These are phyloP conservation scores for Cystobasidium onofrii DNA, from an alignment of 768 basidiomycete genomes.

Conservation along the genomic window DNA sequence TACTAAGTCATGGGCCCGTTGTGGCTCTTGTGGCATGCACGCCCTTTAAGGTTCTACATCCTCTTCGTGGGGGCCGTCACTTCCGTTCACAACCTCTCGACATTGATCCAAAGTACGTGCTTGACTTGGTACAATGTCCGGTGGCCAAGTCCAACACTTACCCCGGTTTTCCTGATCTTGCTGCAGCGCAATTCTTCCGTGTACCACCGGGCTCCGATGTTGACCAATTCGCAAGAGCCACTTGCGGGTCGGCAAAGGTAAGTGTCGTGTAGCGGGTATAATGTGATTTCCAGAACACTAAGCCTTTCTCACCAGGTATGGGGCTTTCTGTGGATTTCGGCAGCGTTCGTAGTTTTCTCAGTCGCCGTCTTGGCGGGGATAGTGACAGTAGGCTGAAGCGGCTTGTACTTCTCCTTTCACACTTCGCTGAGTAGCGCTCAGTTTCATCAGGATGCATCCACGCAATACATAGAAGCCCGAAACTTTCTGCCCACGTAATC, in stretches of 20 bases:
- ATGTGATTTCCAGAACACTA: background rate
- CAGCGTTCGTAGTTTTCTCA: background rate
- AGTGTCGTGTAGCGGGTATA: background rate
- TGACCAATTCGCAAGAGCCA: background rate
- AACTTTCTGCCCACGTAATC: constrained; percentile 12
- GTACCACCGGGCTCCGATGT: background rate
- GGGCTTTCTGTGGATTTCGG: constrained; percentile 3
- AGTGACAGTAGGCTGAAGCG: background rate
- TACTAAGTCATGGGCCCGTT: constrained; percentile 1
- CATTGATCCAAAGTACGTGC: background rate
- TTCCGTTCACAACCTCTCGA: background rate
- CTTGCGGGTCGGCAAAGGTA: background rate
- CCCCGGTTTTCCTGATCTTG: background rate
- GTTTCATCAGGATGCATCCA: constrained; percentile 2
- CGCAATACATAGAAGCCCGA: background rate
- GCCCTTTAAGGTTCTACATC: constrained; percentile 14
- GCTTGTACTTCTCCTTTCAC: too few relatives aligned
- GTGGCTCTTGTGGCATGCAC: constrained; percentile 16
- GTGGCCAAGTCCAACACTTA: too few relatives aligned
- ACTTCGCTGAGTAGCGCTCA: background rate
- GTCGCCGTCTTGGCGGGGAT: constrained; percentile 5
- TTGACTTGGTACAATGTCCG: too few relatives aligned
- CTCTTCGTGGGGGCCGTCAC: constrained; percentile 15
- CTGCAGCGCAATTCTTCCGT: background rate
- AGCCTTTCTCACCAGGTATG: constrained; percentile 5